phyloP scores from a whole-genome alignment of 768 basidiomycete species.

The Pleurotus salmoneostramineus region DNA sequence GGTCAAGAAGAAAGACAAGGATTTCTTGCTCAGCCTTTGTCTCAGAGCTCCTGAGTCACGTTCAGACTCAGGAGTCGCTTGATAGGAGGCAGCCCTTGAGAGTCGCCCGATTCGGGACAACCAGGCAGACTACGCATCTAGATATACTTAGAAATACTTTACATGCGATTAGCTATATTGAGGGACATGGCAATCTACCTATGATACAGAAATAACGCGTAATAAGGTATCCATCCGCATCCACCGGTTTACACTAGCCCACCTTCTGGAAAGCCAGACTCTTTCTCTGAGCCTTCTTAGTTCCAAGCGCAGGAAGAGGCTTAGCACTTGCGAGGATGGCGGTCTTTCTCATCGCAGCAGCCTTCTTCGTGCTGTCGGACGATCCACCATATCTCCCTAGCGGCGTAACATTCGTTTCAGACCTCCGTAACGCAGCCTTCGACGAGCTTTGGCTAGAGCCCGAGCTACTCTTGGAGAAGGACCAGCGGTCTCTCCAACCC shows the following conservation, averaged over 20 bases:
- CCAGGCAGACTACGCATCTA: too few species aligned
- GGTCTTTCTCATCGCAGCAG: not conserved
- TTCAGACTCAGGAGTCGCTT: too few species aligned
- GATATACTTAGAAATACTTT: too few species aligned
- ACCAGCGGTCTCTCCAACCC: constrained; percentile 56
- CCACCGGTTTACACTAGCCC: not conserved
- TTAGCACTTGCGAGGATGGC: not conserved
- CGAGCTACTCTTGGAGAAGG: constrained; percentile 10
- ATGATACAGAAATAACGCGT: too few species aligned
- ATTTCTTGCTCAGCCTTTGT: too few species aligned
- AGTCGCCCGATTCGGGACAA: too few species aligned
- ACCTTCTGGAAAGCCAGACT: constrained; percentile 1
- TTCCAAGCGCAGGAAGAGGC: not conserved
- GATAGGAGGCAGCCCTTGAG: too few species aligned
- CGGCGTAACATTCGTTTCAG: constrained; percentile 44
- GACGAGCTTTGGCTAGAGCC: not conserved
- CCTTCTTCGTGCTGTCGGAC: not conserved
- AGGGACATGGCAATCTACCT: too few species aligned
- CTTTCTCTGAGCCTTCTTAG: not conserved
- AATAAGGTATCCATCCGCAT: too few species aligned
- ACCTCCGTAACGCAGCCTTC: constrained; percentile 28
- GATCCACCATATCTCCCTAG: constrained; percentile 25
- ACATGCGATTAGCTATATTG: too few species aligned
- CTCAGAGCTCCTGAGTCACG: too few species aligned
- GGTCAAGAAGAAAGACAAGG: too few species aligned